A percentile compares a stretch with the other conserved stretches of the same genome.
Evolutionary conservation across 2,329 filamentous ascomycete genomes (phyloP).

Genomic region (Alternaria angustiovoidea): DNA sequence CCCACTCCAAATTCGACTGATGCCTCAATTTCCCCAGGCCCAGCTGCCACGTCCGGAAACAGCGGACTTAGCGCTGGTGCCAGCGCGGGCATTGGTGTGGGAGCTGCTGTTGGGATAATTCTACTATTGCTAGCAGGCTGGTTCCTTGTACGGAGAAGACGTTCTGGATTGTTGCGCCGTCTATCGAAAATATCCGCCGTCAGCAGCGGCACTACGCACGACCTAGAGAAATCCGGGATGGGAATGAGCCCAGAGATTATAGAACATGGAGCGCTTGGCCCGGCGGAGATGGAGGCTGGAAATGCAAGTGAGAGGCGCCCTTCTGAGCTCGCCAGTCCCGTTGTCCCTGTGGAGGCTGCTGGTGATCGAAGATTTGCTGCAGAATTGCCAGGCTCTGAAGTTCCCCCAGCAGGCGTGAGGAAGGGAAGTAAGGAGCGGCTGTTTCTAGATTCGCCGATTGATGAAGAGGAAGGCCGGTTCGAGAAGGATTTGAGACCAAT

Average conservation of each 20-base stretch:
- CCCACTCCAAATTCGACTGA: slow-evolving; percentile 9
- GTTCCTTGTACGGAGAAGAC: slow-evolving; percentile 21
- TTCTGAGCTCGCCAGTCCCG: slow-evolving; percentile 23
- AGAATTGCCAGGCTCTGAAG: slow-evolving; percentile 22
- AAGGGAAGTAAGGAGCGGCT: slow-evolving; percentile 19
- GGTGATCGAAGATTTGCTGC: slow-evolving; percentile 17
- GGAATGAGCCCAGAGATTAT: slow-evolving; percentile 9
- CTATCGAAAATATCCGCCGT: background rate
- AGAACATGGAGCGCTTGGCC: slow-evolving; percentile 4
- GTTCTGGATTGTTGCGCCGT: slow-evolving; percentile 1
- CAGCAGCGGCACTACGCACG: slow-evolving; percentile 13
- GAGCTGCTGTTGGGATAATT: slow-evolving; percentile 21
- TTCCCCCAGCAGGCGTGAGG: background rate
- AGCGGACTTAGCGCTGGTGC: slow-evolving; percentile 18
- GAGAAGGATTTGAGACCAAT: slow-evolving; percentile 5
- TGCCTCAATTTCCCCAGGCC: slow-evolving; percentile 1
- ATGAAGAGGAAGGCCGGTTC: slow-evolving; percentile 13
- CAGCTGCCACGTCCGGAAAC: background rate
- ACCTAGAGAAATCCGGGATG: slow-evolving; percentile 23
- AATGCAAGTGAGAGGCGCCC: slow-evolving; percentile 3
- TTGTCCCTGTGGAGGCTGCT: slow-evolving; percentile 11
- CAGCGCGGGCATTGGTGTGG: slow-evolving; percentile 29
- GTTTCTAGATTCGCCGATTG: slow-evolving; percentile 22
- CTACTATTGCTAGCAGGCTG: slow-evolving; percentile 20
- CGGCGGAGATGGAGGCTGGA: slow-evolving; percentile 11